phyloP scores from a whole-genome alignment of 2,329 filamentous ascomycete genomes.

The Talaromyces amestolkiae region DNA sequence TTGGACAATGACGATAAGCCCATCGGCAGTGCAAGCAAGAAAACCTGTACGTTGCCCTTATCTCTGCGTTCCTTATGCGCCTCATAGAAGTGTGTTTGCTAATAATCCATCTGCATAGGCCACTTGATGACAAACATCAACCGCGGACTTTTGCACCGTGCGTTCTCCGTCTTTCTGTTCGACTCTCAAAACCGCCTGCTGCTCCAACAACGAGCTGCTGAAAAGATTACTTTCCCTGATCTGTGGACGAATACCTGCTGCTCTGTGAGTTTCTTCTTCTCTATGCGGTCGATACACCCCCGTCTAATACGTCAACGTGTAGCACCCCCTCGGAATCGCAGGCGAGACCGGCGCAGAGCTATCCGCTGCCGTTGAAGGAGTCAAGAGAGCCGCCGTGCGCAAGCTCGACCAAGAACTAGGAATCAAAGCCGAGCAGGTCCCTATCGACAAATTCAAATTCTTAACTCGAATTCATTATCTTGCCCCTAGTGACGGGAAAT shows the following conservation, averaged over 20 bases:
- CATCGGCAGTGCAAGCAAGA: constrained; percentile 97
- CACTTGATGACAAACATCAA: constrained; percentile 99
- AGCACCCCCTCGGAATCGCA: constrained; percentile 83
- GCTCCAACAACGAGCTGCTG: constrained; percentile 87
- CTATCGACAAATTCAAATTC: constrained; percentile 86
- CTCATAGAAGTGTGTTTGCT: neutral
- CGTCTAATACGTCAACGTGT: constrained; percentile 8
- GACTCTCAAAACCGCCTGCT: constrained; percentile 89
- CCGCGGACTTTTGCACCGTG: constrained; percentile 90
- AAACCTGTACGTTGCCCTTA: constrained; percentile 68
- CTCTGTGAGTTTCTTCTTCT: constrained; percentile 50
- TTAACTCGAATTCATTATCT: constrained; percentile 97
- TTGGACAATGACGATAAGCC: constrained; percentile 86
- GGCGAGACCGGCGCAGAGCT: constrained; percentile 85
- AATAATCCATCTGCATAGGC: constrained; percentile 53
- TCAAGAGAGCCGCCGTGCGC: constrained; percentile 85
- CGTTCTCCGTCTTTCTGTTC: constrained; percentile 98
- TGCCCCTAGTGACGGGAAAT: constrained; percentile 93
- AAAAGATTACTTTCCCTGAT: constrained; percentile 99
- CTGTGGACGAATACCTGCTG: constrained; percentile 99
- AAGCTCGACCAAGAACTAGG: constrained; percentile 95
- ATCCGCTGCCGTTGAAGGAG: constrained; percentile 75
- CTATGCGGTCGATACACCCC: neutral
- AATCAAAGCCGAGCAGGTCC: constrained; percentile 84
- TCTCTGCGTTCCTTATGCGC: neutral